phyloP scores from a whole-genome alignment of 1,284 basidiomycete genomes.

The Puccinia polysora region DNA sequence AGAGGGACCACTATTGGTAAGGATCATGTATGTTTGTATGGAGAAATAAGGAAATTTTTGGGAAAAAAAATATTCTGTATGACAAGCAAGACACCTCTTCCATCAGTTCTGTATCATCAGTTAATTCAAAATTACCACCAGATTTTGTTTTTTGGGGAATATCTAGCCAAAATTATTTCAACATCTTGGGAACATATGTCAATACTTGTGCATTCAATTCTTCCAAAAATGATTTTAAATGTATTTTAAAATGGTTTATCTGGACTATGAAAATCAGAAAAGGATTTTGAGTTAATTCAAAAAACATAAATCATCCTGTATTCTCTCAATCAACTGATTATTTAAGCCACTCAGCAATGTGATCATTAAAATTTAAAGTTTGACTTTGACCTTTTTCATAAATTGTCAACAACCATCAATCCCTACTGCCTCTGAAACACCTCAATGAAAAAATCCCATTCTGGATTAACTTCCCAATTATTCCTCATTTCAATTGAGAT shows the following conservation, averaged over 20 bases:
- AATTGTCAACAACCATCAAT: no score
- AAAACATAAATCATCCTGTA: no score
- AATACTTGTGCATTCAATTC: constrained; percentile 84
- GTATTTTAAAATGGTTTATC: constrained; percentile 95
- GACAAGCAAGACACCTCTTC: constrained; percentile 59
- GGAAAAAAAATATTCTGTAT: constrained; percentile 52
- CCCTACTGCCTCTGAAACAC: no score
- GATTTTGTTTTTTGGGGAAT: constrained; percentile 90
- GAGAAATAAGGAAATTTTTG: constrained; percentile 64
- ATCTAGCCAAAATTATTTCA: constrained; percentile 82
- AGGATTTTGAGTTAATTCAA: constrained; percentile 64
- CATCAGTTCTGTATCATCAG: constrained; percentile 57
- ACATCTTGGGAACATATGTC: constrained; percentile 79
- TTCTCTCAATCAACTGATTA: no score
- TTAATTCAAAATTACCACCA: constrained; percentile 58
- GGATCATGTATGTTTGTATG: constrained; percentile 92
- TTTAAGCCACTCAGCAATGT: no score
- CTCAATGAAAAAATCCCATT: no score
- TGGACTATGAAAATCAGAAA: constrained; percentile 83
- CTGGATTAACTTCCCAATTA: no score
- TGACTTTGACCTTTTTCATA: no score
- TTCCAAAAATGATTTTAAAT: constrained; percentile 74
- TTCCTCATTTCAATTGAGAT: no score
- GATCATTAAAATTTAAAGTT: no score
- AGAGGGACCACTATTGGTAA: constrained; percentile 68